These are phyloP conservation scores for Spergularia azorica DNA, from an alignment of 179 eudicot genomes.

Conservation along the genomic window DNA sequence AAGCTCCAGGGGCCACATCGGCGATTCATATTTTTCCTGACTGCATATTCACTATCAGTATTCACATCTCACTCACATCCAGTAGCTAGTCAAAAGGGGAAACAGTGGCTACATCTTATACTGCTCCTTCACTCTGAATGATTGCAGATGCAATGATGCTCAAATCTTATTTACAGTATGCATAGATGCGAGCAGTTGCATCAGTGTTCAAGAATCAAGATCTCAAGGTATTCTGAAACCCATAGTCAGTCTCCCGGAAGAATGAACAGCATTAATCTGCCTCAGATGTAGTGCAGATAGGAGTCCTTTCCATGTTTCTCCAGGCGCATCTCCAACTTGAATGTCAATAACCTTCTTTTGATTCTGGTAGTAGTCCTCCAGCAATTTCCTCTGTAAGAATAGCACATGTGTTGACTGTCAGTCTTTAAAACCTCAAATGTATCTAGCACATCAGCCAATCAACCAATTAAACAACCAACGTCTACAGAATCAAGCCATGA, in stretches of 20 bases:
- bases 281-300: constrained; percentile 46
- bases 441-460: background rate
- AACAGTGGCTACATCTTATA: background rate
- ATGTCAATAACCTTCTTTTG: constrained; percentile 50
- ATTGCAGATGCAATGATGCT: background rate
- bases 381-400: constrained; percentile 31
- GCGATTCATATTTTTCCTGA: background rate
- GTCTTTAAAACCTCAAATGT: too few species aligned
- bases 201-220: background rate
- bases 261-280: constrained; percentile 35
- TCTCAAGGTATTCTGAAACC: constrained; percentile 32
- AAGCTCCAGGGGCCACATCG: too few species aligned
- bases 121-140: background rate
- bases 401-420: background rate
- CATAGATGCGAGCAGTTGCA: background rate
- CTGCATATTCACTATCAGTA: background rate
- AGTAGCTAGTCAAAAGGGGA: constrained; percentile 6
- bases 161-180: constrained; percentile 29
- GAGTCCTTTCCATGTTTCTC: constrained; percentile 59
- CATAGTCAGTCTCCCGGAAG: constrained; percentile 29
- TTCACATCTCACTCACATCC: background rate
- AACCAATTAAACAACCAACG: background rate
- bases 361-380: constrained; percentile 54
- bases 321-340: constrained; percentile 43
- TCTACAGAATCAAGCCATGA: too few species aligned